Percentiles rank a stretch among this genome's conserved stretches.
Evolutionary conservation across 208 protist genomes (phyloP).

Genomic region (Vickermania ingenoplastis): DNA sequence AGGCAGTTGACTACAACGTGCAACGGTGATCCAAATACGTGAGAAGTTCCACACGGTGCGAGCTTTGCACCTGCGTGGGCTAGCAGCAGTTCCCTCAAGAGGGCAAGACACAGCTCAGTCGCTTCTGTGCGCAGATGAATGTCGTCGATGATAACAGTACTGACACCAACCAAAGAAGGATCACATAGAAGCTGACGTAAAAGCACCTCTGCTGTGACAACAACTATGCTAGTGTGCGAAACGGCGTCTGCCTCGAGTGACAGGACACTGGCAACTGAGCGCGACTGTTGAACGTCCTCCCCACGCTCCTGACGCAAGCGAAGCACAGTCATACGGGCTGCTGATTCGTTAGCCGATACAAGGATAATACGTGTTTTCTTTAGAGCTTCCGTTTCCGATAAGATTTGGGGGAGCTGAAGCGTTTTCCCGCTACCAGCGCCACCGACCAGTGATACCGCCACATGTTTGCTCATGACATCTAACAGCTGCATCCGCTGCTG

Average conservation of each 20-base stretch:
- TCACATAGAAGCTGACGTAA: constrained; percentile 76
- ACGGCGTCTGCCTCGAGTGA: constrained; percentile 30
- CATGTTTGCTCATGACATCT: constrained; percentile 48
- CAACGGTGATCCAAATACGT: constrained; percentile 5
- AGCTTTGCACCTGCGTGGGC: neutral
- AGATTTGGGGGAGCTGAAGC: constrained; percentile 64
- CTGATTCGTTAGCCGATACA: constrained; percentile 44
- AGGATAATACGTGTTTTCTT: constrained; percentile 69
- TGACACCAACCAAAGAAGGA: constrained; percentile 55
- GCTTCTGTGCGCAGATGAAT: constrained; percentile 53
- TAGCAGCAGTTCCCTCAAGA: constrained; percentile 43
- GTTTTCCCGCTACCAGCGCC: constrained; percentile 47
- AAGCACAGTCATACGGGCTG: constrained; percentile 39
- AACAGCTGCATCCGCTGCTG: constrained; percentile 63
- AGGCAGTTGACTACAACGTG: constrained; percentile 66
- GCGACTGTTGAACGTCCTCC: constrained; percentile 36
- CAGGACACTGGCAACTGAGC: constrained; percentile 36
- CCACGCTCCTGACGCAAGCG: constrained; percentile 80
- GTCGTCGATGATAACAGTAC: constrained; percentile 78
- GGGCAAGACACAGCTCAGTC: constrained; percentile 63
- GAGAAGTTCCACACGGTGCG: constrained; percentile 5
- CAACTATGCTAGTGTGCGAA: constrained; percentile 46
- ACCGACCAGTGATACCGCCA: constrained; percentile 55
- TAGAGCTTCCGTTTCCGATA: constrained; percentile 78
- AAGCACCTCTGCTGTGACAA: constrained; percentile 77